Evolutionary conservation across 306 rosid genomes (phyloP).

Genomic region (Cyamopsis tetragonoloba): DNA sequence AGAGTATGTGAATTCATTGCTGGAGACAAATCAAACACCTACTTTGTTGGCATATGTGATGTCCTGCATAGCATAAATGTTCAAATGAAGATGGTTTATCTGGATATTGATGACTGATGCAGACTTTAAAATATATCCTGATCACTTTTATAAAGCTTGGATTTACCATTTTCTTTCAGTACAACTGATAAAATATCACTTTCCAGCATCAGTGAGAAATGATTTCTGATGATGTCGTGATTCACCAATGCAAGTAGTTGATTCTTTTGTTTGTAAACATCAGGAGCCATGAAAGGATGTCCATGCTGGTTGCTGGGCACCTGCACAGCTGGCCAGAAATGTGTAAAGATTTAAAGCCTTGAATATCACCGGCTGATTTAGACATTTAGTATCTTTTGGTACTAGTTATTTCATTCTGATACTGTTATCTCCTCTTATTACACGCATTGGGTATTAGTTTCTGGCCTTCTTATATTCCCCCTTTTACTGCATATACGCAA

Average conservation of each 20-base stretch:
- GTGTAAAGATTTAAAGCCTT: not conserved
- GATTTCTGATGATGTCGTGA: not conserved
- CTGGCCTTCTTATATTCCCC: not conserved
- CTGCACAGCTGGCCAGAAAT: not conserved
- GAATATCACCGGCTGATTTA: not conserved
- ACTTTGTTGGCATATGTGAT: constrained; percentile 36
- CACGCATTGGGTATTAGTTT: not conserved
- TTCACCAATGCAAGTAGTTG: not conserved
- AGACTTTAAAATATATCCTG: not conserved
- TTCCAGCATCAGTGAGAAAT: not conserved
- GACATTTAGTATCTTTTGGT: not conserved
- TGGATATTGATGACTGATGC: not conserved
- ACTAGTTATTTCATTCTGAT: not conserved
- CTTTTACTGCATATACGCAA: too few relatives aligned
- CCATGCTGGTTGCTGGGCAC: not conserved
- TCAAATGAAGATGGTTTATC: constrained; percentile 33
- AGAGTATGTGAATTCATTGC: constrained; percentile 65
- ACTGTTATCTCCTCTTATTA: not conserved
- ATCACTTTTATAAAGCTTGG: not conserved
- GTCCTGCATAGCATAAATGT: constrained; percentile 36
- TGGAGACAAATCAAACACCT: constrained; percentile 44
- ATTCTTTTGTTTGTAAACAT: not conserved
- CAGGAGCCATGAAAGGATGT: not conserved
- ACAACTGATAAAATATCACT: not conserved
- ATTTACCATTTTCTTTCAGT: not conserved